Base-by-base conservation (phyloP, 768 basidiomycete species). In the Leccinum variicolor region DNA sequence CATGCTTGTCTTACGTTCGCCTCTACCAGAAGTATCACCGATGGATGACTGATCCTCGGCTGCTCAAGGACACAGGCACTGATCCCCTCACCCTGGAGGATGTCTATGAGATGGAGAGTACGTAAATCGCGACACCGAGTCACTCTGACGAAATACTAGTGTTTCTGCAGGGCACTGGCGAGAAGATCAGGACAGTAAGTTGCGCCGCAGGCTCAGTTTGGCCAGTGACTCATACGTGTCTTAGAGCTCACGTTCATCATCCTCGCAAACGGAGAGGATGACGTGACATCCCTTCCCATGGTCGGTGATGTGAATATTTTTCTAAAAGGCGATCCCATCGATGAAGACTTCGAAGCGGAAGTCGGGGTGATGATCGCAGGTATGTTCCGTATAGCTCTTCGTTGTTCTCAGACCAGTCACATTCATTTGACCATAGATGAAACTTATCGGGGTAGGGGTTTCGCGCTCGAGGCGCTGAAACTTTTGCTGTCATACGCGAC, bases 281-380 rank as follows among this genome's bases (percentile, higher is more conserved):
- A 64, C 11, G 56, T 61, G 57, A 64, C 72, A 76, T 64, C 72
- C 68, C 66, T 77, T 58, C 81, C 79, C 10, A 94, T 96, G 93
- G 75, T 95, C 19, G 95, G 95, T 31, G 95, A 98, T 68, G 93
- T 94, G 34, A 97, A 97, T 70, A 73, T 97, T 26, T 97, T 97
- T 70, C 73, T 96, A 45, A 87, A 88, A 48, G 84, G 85, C 48
- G 62, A 69, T 17, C 70, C 71, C 21, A 67, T 70, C 1, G 73
- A 74, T 6, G 73, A 78, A 23, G 77, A 74, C 33, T 81, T 83
- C 55, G 86, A 93, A 60, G 90, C 84, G 3, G 95, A 98, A 66
- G 82, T 86, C 26, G 93, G 96, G 70, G 86, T 96, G 58, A 98
- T 96, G 94, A 89, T 96, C 59, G 93, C 94, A 65, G 89, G 91